These are phyloP conservation scores for Vigna radiata DNA, from an alignment of 306 rosid genomes.

Conservation along the genomic window DNA sequence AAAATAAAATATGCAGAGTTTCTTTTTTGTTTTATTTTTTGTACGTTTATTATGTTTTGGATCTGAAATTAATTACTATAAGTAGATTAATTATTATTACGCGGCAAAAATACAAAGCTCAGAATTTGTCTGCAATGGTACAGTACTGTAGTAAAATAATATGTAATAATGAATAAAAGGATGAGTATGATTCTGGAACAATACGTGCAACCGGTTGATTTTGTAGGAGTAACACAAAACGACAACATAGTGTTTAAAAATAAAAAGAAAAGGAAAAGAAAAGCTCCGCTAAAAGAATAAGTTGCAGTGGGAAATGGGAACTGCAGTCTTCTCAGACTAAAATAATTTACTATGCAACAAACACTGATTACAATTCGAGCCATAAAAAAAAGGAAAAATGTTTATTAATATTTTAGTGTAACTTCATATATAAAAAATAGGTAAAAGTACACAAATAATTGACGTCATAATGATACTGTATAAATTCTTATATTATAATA, in stretches of 20 bases:
- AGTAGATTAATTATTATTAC: conserved; percentile 35
- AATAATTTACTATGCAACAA: not conserved
- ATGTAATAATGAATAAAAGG: not conserved
- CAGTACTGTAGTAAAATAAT: not conserved
- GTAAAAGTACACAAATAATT: no score
- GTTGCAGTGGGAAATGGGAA: no score
- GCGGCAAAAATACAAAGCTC: not conserved
- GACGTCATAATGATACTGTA: no score
- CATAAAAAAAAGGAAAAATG: no score
- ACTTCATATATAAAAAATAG: no score
- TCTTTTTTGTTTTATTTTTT: not conserved
- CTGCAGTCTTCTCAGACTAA: no score
- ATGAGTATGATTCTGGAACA: not conserved
- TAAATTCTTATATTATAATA: no score
- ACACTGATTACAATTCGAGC: not conserved
- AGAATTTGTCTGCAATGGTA: not conserved
- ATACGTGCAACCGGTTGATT: conserved; percentile 10
- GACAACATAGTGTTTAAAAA: conserved; percentile 40
- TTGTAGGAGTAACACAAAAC: conserved; percentile 45
- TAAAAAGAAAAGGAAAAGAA: no score
- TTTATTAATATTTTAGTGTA: no score
- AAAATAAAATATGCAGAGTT: not conserved
- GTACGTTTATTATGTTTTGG: not conserved
- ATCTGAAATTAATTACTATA: not conserved
- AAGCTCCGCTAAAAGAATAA: no score